Percentiles rank a stretch among this genome's conserved stretches.
Conservation (phyloP, 2,329 filamentous ascomycete species). For the Aotearoamyces nothofagi region DNA sequence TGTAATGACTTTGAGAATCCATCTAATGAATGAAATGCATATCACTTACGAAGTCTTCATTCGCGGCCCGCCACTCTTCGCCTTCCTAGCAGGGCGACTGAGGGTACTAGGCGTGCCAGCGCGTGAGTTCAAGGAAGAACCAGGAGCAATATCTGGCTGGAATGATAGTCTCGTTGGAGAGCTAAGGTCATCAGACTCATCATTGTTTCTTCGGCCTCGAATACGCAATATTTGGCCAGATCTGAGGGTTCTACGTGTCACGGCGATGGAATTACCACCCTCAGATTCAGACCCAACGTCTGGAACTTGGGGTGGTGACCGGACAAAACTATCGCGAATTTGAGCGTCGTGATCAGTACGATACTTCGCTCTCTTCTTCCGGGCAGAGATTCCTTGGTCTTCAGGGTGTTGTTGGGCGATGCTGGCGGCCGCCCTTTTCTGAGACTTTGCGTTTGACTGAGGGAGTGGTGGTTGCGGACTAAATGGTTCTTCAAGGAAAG, state of each 20-base stretch:
- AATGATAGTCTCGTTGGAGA: conserved; percentile 37
- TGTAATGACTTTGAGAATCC: conserved; percentile 4
- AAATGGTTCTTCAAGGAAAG: neutral
- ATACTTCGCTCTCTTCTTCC: conserved; percentile 16
- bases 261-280: conserved; percentile 10
- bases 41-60: conserved; percentile 58
- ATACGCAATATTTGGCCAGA: conserved; percentile 11
- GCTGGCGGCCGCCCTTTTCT: no score
- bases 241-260: conserved; percentile 5
- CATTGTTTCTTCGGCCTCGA: conserved; percentile 20
- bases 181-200: conserved; percentile 35
- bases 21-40: no score
- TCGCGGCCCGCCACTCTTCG: conserved; percentile 37
- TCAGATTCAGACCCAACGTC: conserved; percentile 11
- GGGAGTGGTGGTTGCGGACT: neutral
- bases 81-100: conserved; percentile 38
- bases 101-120: conserved; percentile 42
- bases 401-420: no score
- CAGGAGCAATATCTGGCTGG: conserved; percentile 25
- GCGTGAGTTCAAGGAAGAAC: conserved; percentile 36
- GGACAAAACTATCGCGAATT: conserved; percentile 13
- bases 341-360: conserved; percentile 10
- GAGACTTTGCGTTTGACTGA: no score
- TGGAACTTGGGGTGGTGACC: conserved; percentile 6
- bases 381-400: no score